Evolutionary conservation across 1,284 basidiomycete genomes (phyloP).

Genomic region (Sanghuangporus baumii): DNA sequence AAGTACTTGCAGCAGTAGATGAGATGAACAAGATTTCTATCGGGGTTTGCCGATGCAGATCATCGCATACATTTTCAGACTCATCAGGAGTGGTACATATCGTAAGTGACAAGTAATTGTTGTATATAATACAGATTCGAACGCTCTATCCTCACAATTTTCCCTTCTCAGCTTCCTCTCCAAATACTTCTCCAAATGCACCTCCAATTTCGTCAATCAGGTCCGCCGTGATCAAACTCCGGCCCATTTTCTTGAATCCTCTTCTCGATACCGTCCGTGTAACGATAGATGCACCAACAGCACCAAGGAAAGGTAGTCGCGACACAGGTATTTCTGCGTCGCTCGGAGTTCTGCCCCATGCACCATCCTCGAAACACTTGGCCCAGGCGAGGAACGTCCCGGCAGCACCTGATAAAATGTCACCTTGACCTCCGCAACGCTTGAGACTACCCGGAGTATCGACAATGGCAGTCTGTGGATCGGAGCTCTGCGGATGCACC

Average conservation of each 20-base stretch:
- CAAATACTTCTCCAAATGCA: constrained; percentile 74
- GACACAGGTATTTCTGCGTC: constrained; percentile 49
- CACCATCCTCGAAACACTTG: constrained; percentile 81
- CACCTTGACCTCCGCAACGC: constrained; percentile 94
- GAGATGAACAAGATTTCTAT: too few relatives aligned
- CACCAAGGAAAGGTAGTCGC: constrained; percentile 78
- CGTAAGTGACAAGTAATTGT: background rate
- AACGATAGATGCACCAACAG: constrained; percentile 84
- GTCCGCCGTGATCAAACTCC: constrained; percentile 88
- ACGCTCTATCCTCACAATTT: background rate
- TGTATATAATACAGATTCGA: background rate
- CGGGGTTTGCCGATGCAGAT: too few relatives aligned
- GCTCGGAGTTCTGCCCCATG: constrained; percentile 48
- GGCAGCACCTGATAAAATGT: constrained; percentile 84
- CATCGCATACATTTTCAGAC: too few relatives aligned
- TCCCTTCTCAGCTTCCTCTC: constrained; percentile 36
- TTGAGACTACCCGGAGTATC: constrained; percentile 80
- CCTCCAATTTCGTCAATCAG: constrained; percentile 74
- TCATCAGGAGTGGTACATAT: background rate
- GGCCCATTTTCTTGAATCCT: constrained; percentile 71
- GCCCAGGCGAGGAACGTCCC: constrained; percentile 94
- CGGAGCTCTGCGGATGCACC: constrained; percentile 47
- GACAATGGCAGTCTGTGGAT: constrained; percentile 57
- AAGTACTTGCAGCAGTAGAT: too few relatives aligned
- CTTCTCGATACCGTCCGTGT: constrained; percentile 77